Evolutionary conservation across 2,329 filamentous ascomycete species (phyloP).

Genomic region (Arachnomyces sp.): DNA sequence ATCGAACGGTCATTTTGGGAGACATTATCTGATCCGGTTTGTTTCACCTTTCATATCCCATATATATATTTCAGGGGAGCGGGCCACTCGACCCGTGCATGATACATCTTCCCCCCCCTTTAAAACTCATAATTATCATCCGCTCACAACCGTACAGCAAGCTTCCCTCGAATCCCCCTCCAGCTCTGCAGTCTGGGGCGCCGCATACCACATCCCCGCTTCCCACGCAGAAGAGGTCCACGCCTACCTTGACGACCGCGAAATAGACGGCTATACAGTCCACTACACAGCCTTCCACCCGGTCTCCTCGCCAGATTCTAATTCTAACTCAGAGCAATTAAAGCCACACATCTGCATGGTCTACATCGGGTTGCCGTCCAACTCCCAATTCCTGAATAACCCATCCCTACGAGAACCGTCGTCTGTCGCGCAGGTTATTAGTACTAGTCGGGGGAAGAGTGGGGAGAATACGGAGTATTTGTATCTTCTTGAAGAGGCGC

Average conservation of each 20-base stretch:
- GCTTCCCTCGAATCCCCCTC: slow-evolving; percentile 20
- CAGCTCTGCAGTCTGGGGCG: slow-evolving; percentile 65
- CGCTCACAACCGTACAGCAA: neutral
- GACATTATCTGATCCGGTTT: slow-evolving; percentile 57
- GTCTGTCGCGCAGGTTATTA: slow-evolving; percentile 70
- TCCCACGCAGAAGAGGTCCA: slow-evolving; percentile 70
- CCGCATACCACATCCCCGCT: slow-evolving; percentile 74
- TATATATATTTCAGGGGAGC: too few species aligned
- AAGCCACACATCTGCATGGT: slow-evolving; percentile 55
- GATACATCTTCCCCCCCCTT: slow-evolving; percentile 14
- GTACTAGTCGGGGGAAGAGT: slow-evolving; percentile 67
- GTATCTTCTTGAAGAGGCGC: slow-evolving; percentile 65
- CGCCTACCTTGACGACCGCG: slow-evolving; percentile 85
- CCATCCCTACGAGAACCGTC: slow-evolving; percentile 60
- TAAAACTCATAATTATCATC: neutral
- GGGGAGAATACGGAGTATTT: slow-evolving; percentile 88
- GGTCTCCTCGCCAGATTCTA: slow-evolving; percentile 38
- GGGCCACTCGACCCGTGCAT: too few species aligned
- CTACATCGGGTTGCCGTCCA: slow-evolving; percentile 89
- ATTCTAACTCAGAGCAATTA: slow-evolving; percentile 23
- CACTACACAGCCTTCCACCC: slow-evolving; percentile 81
- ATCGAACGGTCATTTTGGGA: slow-evolving; percentile 81
- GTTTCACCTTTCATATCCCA: slow-evolving; percentile 12
- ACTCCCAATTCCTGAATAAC: slow-evolving; percentile 70
- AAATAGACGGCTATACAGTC: slow-evolving; percentile 95